phyloP scores from a whole-genome alignment of 805 yeast genomes.

The Candida stauntonica region DNA sequence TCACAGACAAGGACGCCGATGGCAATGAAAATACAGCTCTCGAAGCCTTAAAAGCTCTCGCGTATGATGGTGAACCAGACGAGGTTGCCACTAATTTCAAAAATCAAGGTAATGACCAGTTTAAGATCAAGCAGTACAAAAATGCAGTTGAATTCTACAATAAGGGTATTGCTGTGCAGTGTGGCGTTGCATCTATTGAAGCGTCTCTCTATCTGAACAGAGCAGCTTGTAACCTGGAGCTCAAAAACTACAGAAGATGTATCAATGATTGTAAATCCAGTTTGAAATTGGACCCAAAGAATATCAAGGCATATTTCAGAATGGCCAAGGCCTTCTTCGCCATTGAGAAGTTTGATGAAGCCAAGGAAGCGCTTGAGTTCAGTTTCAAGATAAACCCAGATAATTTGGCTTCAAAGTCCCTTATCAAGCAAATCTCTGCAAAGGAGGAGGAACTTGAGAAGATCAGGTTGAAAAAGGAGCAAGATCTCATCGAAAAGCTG shows the following conservation, averaged over 20 bases:
- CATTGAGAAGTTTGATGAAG: conserved; percentile 68
- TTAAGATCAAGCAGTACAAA: conserved; percentile 61
- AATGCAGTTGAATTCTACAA: conserved; percentile 77
- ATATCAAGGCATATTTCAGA: conserved; percentile 80
- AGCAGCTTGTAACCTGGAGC: conserved; percentile 87
- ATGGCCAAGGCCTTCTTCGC: conserved; percentile 76
- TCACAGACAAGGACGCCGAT: conserved; percentile 71
- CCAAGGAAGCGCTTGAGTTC: conserved; percentile 57
- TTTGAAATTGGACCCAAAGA: conserved; percentile 57
- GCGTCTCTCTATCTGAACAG: conserved; percentile 71
- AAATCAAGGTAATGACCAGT: conserved; percentile 89
- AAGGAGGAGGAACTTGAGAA: conserved; percentile 32
- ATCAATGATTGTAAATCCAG: conserved; percentile 82
- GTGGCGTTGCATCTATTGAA: conserved; percentile 51
- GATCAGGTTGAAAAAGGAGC: conserved; percentile 30
- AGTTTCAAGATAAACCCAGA: conserved; percentile 58
- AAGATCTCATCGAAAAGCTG: conserved; percentile 35
- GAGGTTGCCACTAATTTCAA: conserved; percentile 89
- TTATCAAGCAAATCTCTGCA: conserved; percentile 39
- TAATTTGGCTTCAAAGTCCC: conserved; percentile 49
- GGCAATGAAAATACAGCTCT: conserved; percentile 71
- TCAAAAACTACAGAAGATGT: conserved; percentile 79
- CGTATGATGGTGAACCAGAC: conserved; percentile 93
- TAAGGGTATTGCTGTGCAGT: conserved; percentile 70
- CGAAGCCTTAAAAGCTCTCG: conserved; percentile 88